Percentiles rank a stretch among this genome's conserved stretches.
Evolutionary conservation across 371 early-diverging fungal genomes (phyloP).

Genomic region (Mucor mucedo): DNA sequence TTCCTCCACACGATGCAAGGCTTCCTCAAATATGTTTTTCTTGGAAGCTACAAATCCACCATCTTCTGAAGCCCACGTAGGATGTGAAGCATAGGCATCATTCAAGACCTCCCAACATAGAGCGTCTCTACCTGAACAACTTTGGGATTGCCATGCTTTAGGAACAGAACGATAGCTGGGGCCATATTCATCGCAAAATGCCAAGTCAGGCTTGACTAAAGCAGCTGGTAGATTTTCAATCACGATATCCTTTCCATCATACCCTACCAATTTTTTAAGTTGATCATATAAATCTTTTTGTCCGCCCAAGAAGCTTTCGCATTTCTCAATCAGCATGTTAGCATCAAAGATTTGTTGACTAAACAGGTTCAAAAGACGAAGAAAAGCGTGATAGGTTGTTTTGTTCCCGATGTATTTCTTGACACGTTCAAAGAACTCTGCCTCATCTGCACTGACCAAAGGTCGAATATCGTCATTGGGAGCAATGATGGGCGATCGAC

Average conservation of each 20-base stretch:
- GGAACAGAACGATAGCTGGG: conserved; percentile 65
- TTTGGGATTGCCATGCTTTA: conserved; percentile 50
- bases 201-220: conserved; percentile 9
- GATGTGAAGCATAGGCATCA: conserved; percentile 93
- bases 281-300: conserved; percentile 81
- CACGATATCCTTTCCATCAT: conserved; percentile 61
- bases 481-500: conserved; percentile 10
- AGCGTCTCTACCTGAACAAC: conserved; percentile 88
- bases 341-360: conserved; percentile 93
- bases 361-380: conserved; percentile 95
- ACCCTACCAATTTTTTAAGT: conserved; percentile 94
- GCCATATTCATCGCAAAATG: conserved; percentile 19
- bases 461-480: conserved; percentile 9
- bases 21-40: conserved; percentile 95
- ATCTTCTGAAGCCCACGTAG: conserved; percentile 95
- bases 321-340: conserved; percentile 79
- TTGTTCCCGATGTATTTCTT: conserved; percentile 82
- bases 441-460: conserved; percentile 63
- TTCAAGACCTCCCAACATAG: conserved; percentile 94
- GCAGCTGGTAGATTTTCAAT: conserved; percentile 33
- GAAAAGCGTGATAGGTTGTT: conserved; percentile 88
- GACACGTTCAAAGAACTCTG: conserved; percentile 89
- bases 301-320: conserved; percentile 75
- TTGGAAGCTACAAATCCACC: conserved; percentile 91
- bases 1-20: conserved; percentile 95